Evolutionary conservation across 345 rosid species (phyloP).

Genomic region (Eucalyptus fibrosa): DNA sequence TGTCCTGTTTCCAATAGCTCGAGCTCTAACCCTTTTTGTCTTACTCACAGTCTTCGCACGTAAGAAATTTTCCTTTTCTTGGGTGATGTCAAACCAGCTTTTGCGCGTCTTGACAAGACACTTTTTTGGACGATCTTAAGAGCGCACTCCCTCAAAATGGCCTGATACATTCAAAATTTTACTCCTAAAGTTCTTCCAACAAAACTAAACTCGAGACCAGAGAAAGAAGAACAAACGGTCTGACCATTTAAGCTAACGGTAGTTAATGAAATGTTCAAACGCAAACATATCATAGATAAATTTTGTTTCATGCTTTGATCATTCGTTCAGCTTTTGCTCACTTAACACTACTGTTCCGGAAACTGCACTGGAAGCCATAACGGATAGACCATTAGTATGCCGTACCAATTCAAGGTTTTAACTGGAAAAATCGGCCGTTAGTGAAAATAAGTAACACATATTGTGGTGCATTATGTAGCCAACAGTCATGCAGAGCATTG

Average conservation of each 20-base stretch:
- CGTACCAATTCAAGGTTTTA: too few species aligned
- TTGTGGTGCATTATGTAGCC: too few species aligned
- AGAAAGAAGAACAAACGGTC: not conserved
- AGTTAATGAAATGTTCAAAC: not conserved
- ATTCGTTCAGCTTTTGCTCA: not conserved
- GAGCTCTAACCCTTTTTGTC: not conserved
- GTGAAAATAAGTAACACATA: too few species aligned
- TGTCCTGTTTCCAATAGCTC: not conserved
- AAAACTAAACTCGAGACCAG: not conserved
- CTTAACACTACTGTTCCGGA: not conserved
- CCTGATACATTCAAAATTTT: not conserved
- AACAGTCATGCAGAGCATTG: too few species aligned
- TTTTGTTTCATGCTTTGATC: not conserved
- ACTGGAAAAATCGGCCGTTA: too few species aligned
- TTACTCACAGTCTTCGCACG: not conserved
- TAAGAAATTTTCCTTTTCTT: too few species aligned
- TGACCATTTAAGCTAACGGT: not conserved
- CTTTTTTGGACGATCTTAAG: not conserved
- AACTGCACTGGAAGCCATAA: not conserved
- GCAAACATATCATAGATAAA: not conserved
- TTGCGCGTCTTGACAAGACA: not conserved
- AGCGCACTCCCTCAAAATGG: not conserved
- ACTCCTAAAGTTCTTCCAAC: not conserved
- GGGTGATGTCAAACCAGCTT: not conserved
- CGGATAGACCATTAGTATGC: not conserved